phyloP scores from a whole-genome alignment of 2,329 filamentous ascomycete species.

The Fusarium buharicum region DNA sequence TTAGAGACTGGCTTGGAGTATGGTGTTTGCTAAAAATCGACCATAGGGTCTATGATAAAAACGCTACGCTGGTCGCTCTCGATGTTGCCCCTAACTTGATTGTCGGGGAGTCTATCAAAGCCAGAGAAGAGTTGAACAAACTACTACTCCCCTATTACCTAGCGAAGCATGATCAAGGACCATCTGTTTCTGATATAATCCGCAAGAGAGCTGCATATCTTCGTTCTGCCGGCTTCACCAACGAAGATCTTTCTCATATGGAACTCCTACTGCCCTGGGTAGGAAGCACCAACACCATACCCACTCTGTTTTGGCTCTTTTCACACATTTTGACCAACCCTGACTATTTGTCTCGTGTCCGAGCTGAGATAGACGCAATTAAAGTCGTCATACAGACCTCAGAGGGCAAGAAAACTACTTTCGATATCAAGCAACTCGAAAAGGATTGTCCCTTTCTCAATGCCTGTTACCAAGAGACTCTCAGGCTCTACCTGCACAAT shows the following conservation, averaged over 20 bases:
- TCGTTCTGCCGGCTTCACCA: conserved; percentile 46
- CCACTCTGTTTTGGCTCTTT: conserved; percentile 52
- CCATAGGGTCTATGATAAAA: conserved; percentile 15
- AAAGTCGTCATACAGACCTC: neutral
- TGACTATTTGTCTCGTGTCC: conserved; percentile 43
- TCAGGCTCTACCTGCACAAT: conserved; percentile 53
- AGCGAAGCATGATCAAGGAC: conserved; percentile 38
- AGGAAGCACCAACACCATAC: conserved; percentile 51
- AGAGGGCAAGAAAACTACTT: conserved; percentile 23
- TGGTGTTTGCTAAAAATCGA: neutral
- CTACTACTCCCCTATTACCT: conserved; percentile 48
- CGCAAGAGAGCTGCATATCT: conserved; percentile 42
- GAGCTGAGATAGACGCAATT: conserved; percentile 46
- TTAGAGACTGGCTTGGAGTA: too few species aligned
- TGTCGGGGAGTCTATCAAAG: neutral
- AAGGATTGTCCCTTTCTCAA: conserved; percentile 54
- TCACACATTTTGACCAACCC: conserved; percentile 45
- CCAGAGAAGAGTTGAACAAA: conserved; percentile 44
- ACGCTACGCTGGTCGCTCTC: conserved; percentile 9
- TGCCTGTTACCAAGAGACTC: conserved; percentile 56
- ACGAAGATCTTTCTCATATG: conserved; percentile 43
- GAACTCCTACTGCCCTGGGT: conserved; percentile 49
- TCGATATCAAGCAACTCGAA: conserved; percentile 52
- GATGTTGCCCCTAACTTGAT: conserved; percentile 3
- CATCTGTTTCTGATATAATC: conserved; percentile 46